phyloP scores from a whole-genome alignment of 495 filamentous ascomycete species.

The Monascus purpureus region DNA sequence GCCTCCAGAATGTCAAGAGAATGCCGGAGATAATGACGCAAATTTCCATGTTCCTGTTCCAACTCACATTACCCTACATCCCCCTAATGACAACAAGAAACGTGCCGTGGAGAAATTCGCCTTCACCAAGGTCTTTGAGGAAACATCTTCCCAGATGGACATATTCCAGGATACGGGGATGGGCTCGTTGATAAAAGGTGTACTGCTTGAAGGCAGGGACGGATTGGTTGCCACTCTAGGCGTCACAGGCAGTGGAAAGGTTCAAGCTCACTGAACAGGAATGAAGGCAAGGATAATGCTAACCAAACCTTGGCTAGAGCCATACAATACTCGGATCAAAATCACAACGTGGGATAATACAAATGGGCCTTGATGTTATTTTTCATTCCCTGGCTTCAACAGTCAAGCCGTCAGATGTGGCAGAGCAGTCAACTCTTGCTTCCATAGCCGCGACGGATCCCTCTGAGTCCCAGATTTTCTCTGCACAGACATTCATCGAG shows the following conservation, averaged over 20 bases:
- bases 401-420: constrained; percentile 45
- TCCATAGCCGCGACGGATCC: constrained; percentile 63
- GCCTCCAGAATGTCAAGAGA: constrained; percentile 20
- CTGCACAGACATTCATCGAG: constrained; percentile 68
- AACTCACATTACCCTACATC: constrained; percentile 78
- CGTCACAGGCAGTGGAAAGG: constrained; percentile 94
- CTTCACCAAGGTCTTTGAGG: constrained; percentile 88
- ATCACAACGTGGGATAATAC: constrained; percentile 74
- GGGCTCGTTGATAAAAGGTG: constrained; percentile 60
- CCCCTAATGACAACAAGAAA: constrained; percentile 62
- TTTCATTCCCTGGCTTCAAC: constrained; percentile 62
- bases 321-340: constrained; percentile 93
- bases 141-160: constrained; percentile 68
- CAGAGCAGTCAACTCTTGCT: constrained; percentile 44
- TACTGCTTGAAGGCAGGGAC: constrained; percentile 70
- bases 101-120: constrained; percentile 85
- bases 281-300: constrained; percentile 4
- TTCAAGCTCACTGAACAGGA: constrained; percentile 18
- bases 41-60: constrained; percentile 32
- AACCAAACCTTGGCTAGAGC: constrained; percentile 41
- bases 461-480: constrained; percentile 71
- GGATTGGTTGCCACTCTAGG: constrained; percentile 84
- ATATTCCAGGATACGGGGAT: constrained; percentile 75
- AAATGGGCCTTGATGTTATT: constrained; percentile 79
- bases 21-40: constrained; percentile 7